Conservation (phyloP, 2,329 filamentous ascomycete genomes). For the Colletotrichum sublineola region DNA sequence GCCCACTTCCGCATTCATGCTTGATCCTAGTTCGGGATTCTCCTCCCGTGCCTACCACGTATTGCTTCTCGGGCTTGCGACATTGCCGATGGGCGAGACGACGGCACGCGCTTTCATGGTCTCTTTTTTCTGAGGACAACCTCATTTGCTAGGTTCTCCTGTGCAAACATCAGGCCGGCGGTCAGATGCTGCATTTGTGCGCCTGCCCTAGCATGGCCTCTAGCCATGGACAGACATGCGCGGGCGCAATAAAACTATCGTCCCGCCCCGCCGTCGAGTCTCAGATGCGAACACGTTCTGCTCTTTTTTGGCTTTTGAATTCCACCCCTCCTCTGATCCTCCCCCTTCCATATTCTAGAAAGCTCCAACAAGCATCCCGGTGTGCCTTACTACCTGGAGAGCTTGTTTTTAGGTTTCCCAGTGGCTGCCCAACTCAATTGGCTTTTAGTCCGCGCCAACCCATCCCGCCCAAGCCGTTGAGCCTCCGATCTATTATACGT, state of each 20-base stretch:
- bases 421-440: slow-evolving; percentile 40
- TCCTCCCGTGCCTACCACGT: slow-evolving; percentile 28
- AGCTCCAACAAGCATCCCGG: slow-evolving; percentile 31
- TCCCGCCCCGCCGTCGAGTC: slow-evolving; percentile 35
- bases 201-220: neutral
- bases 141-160: slow-evolving; percentile 2
- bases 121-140: neutral
- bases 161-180: slow-evolving; percentile 5
- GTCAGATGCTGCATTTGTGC: neutral
- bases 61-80: slow-evolving; percentile 36
- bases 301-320: slow-evolving; percentile 32
- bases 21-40: slow-evolving; percentile 22
- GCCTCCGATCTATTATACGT: neutral
- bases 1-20: slow-evolving; percentile 28
- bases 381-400: slow-evolving; percentile 24
- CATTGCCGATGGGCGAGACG: slow-evolving; percentile 38
- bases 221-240: slow-evolving; percentile 3
- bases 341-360: slow-evolving; percentile 25
- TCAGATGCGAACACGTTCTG: slow-evolving; percentile 28
- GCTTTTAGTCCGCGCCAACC: slow-evolving; percentile 1
- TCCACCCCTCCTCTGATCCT: slow-evolving; percentile 23
- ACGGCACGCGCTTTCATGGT: slow-evolving; percentile 28
- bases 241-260: slow-evolving; percentile 34
- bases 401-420: slow-evolving; percentile 33
- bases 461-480: neutral